phyloP scores from a whole-genome alignment of 257 asterid genomes.

The Gentiana dahurica region DNA sequence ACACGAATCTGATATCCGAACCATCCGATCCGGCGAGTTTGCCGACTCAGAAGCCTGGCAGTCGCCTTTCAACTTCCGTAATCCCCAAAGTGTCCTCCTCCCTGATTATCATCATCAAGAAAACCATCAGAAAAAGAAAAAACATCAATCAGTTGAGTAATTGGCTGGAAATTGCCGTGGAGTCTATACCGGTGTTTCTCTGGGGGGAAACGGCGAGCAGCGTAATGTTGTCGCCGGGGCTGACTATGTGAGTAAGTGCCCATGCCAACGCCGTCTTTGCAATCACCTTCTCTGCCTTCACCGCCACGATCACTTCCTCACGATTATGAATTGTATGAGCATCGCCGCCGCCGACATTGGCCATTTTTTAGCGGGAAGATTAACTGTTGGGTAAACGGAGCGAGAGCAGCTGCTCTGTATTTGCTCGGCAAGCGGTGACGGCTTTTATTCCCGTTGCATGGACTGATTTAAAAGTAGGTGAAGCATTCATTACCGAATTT shows the following conservation, averaged over 20 bases:
- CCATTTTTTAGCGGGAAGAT: conserved; percentile 46
- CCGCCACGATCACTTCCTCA: conserved; percentile 64
- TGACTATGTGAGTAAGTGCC: conserved; percentile 71
- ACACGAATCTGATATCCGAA: conserved; percentile 64
- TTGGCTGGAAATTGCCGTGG: neutral
- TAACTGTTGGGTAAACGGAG: conserved; percentile 4
- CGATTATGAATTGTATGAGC: neutral
- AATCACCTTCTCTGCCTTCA: conserved; percentile 66
- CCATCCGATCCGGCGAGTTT: conserved; percentile 42
- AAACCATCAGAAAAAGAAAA: no score
- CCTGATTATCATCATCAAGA: conserved; percentile 14
- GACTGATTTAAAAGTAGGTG: no score
- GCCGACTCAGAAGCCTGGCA: conserved; percentile 25
- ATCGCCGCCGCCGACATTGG: conserved; percentile 4
- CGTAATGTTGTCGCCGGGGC: conserved; percentile 61
- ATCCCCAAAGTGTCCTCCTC: conserved; percentile 56
- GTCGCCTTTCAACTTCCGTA: conserved; percentile 46
- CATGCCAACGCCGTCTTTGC: conserved; percentile 55
- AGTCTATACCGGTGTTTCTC: conserved; percentile 23
- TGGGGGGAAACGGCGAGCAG: conserved; percentile 55
- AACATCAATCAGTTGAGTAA: no score
- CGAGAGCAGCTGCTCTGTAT: no score
- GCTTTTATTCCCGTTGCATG: no score
- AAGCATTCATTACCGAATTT: neutral
- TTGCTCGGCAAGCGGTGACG: no score